phyloP scores from a whole-genome alignment of 805 yeast genomes.

The Zygotorulaspora sp. region DNA sequence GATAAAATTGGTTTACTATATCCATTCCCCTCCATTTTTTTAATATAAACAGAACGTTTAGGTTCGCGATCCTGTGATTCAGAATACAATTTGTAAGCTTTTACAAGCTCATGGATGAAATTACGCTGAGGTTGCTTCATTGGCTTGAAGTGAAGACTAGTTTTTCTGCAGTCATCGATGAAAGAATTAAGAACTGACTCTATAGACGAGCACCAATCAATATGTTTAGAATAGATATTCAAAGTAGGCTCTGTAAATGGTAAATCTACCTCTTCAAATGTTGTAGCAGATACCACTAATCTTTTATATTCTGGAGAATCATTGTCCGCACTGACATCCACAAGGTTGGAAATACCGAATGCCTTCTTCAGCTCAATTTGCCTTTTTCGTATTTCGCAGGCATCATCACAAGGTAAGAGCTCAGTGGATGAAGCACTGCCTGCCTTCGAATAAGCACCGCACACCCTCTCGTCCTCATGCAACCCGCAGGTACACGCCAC shows the following conservation, averaged over 20 bases:
- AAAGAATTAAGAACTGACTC: constrained; percentile 52
- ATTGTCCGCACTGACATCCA: constrained; percentile 5
- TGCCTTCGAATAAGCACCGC: constrained; percentile 48
- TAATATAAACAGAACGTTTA: constrained; percentile 62
- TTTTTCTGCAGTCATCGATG: constrained; percentile 39
- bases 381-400: constrained; percentile 58
- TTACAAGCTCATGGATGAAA: constrained; percentile 67
- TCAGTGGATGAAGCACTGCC: constrained; percentile 36
- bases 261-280: constrained; percentile 27
- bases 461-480: constrained; percentile 42
- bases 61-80: constrained; percentile 85
- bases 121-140: constrained; percentile 66
- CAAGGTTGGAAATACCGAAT: constrained; percentile 37
- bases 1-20: constrained; percentile 23
- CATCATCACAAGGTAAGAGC: constrained; percentile 59
- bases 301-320: constrained; percentile 12
- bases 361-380: constrained; percentile 62
- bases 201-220: constrained; percentile 61
- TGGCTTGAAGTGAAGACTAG: constrained; percentile 59
- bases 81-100: constrained; percentile 51
- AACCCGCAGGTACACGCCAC: constrained; percentile 66
- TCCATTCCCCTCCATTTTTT: constrained; percentile 30
- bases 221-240: constrained; percentile 49
- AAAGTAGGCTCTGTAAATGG: constrained; percentile 47
- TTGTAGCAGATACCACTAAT: constrained; percentile 23